Conservation (phyloP, 2,329 filamentous ascomycete genomes). For the Simplicillium sp. region DNA sequence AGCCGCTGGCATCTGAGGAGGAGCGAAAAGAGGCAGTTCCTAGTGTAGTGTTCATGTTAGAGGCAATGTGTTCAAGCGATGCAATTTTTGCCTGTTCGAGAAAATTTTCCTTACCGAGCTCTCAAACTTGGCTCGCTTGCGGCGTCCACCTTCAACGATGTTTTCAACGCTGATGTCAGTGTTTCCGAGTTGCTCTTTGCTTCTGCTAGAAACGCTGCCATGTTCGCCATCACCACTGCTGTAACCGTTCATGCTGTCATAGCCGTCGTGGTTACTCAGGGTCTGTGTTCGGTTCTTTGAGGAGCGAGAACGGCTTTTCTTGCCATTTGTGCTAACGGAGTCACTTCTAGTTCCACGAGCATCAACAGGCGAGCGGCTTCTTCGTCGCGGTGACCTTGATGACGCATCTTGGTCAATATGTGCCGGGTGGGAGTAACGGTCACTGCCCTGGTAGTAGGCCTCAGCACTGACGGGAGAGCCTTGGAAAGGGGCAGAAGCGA, state of each 20-base stretch:
- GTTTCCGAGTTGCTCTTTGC: constrained; percentile 80
- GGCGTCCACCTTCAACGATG: constrained; percentile 91
- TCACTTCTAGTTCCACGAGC: constrained; percentile 66
- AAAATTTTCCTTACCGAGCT: constrained; percentile 69
- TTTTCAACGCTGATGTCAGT: constrained; percentile 98
- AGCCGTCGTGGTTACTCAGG: constrained; percentile 45
- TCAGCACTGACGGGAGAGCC: constrained; percentile 41
- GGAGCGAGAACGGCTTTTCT: constrained; percentile 61
- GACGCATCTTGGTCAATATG: constrained; percentile 52
- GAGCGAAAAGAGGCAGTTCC: constrained; percentile 93
- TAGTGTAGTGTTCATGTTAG: constrained; percentile 24
- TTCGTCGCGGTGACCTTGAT: constrained; percentile 62
- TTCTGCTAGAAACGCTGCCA: constrained; percentile 62
- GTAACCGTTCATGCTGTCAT: constrained; percentile 64
- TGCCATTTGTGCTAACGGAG: constrained; percentile 53
- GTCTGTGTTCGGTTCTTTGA: constrained; percentile 54
- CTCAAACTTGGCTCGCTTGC: constrained; percentile 90
- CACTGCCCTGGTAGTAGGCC: constrained; percentile 43
- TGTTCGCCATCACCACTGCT: constrained; percentile 81
- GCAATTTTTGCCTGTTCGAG: constrained; percentile 1
- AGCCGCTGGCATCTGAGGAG: constrained; percentile 84
- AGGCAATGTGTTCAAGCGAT: background rate
- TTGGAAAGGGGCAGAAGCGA: constrained; percentile 43
- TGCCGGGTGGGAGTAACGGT: constrained; percentile 34
- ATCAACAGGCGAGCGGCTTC: constrained; percentile 64